Percentiles rank a stretch among this genome's conserved stretches.
These are phyloP conservation scores for Pleurotus cornucopiae DNA, from an alignment of 768 basidiomycete species.

Conservation along the genomic window DNA sequence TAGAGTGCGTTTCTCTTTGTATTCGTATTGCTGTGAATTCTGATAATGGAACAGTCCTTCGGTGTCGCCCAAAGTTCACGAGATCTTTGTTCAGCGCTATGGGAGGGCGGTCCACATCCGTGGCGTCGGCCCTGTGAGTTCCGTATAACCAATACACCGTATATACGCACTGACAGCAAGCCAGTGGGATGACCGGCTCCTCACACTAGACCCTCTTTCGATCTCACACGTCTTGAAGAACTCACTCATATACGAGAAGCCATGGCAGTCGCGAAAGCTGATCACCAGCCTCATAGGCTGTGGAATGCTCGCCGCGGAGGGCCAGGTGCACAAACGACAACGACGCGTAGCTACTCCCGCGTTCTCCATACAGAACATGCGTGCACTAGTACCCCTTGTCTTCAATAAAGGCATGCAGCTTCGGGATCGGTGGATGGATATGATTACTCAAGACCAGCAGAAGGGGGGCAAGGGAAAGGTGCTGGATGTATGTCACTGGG, in stretches of 20 bases:
- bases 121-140: constrained; percentile 66
- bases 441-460: constrained; percentile 26
- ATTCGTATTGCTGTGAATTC: background rate
- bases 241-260: constrained; percentile 74
- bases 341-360: constrained; percentile 73
- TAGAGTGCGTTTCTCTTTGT: constrained; percentile 44
- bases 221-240: constrained; percentile 73
- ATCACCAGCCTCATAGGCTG: constrained; percentile 79
- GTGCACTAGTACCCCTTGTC: constrained; percentile 65
- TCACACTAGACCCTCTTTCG: constrained; percentile 78
- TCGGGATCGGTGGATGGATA: constrained; percentile 53
- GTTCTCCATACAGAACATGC: constrained; percentile 76
- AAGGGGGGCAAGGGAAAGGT: constrained; percentile 28
- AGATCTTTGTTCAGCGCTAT: constrained; percentile 50
- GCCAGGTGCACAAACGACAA: constrained; percentile 75
- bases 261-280: constrained; percentile 70
- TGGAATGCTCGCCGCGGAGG: constrained; percentile 80
- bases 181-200: constrained; percentile 76
- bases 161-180: background rate
- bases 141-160: background rate
- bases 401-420: constrained; percentile 65
- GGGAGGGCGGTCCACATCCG: constrained; percentile 69
- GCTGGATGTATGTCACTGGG: constrained; percentile 78
- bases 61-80: constrained; percentile 50
- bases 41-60: constrained; percentile 35